A percentile compares a stretch with the other conserved stretches of the same genome.
These are phyloP conservation scores for Taxillus chinensis DNA, from an alignment of 164 flowering plant species.

Conservation along the genomic window DNA sequence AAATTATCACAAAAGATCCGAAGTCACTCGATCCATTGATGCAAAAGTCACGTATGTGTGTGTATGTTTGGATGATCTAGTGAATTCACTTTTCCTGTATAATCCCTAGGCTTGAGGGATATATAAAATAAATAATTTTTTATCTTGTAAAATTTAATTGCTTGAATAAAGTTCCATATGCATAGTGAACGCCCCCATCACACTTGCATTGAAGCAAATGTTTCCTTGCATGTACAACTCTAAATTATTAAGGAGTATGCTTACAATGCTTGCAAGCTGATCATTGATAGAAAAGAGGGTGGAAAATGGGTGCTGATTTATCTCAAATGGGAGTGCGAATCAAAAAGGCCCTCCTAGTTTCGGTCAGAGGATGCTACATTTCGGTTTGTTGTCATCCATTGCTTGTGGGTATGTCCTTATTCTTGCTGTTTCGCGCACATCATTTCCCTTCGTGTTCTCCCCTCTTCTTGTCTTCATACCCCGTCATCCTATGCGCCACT, in stretches of 20 bases:
- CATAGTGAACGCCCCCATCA: too few species aligned
- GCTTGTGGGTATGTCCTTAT: constrained; percentile 33
- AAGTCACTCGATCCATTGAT: too few species aligned
- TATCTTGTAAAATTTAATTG: too few species aligned
- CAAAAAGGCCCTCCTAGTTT: constrained; percentile 22
- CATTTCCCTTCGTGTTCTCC: constrained; percentile 59
- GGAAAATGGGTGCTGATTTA: constrained; percentile 24
- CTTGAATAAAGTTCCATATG: too few species aligned
- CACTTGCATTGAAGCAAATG: too few species aligned
- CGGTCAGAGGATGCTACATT: constrained; percentile 28
- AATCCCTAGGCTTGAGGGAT: too few species aligned
- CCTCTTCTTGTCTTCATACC: constrained; percentile 63
- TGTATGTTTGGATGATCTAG: too few species aligned
- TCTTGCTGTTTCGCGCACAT: constrained; percentile 37
- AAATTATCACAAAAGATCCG: not conserved
- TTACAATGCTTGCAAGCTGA: constrained; percentile 14
- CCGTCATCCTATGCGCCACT: constrained; percentile 82
- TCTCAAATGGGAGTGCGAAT: constrained; percentile 23
- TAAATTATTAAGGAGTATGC: not conserved
- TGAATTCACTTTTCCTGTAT: too few species aligned
- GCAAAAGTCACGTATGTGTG: too few species aligned
- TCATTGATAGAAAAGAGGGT: constrained; percentile 16
- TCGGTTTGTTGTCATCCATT: constrained; percentile 49
- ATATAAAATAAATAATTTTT: too few species aligned
- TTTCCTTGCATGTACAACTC: not conserved